Evolutionary conservation across 2,329 filamentous ascomycete genomes (phyloP), one percentile per base, ranked within the genome.

Genomic region (Madurella fahalii): DNA sequence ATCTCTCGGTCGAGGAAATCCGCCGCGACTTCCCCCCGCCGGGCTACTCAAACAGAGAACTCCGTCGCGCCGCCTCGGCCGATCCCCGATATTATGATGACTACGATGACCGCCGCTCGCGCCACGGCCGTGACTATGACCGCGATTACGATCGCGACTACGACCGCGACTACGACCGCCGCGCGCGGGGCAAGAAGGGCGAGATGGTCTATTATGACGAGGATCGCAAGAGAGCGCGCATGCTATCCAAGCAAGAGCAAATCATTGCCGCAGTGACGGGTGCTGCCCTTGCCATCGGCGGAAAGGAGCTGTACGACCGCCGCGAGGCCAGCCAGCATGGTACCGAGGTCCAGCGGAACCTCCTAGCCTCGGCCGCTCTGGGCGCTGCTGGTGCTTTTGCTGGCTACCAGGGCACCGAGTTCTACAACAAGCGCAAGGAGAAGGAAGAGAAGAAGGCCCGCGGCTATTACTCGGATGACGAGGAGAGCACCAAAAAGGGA

Each of bases 11-110:
- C 67, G 92, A 96, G 72, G 89, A 95, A 72, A 84, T 95, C 57
- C 83, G 84, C 60, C 85, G 90, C 62, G 89, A 95, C 63, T 95
- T 95, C 65, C 89, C 89, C 32, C 89, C 90, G 7, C 86, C 85
- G 5, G 84, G 79, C 39, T 74, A 77, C 57, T 69, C 65, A n/a
- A 60, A 71, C 52, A 65, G 71, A 52, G 80, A 81, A 57, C 65
- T 79, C 39, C 80, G 82, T 61, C 81, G 86, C 54, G 77, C 85
- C 62, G 80, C 84, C 63, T 89, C 86, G 7, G 80, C 80, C 53
- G 85, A 85, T 53, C 77, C 79, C 44, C 73, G 75, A 57, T 77
- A 82, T 64, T 80, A 85, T 67, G 80, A 84, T 66, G 77, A 83
- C 59, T 78, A 84, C 61, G 80, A 83, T 63, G 69, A 71, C 55